phyloP scores from a whole-genome alignment of 345 rosid species.

The Moricandia arvensis region DNA sequence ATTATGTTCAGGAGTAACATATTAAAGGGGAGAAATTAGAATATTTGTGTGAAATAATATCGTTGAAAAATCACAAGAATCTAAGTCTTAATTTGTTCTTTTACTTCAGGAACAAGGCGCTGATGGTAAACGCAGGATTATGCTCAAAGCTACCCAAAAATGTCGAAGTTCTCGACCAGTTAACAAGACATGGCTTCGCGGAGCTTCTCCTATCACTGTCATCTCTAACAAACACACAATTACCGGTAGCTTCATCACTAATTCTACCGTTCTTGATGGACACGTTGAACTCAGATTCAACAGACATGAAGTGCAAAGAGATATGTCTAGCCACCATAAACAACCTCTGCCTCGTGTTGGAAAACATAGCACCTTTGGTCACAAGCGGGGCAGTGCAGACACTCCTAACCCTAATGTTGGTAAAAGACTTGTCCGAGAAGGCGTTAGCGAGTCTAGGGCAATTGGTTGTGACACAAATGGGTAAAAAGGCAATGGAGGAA shows the following conservation, averaged over 20 bases:
- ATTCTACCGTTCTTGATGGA: constrained; percentile 54
- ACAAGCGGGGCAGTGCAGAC: constrained; percentile 51
- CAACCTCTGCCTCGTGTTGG: constrained; percentile 61
- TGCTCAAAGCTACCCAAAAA: constrained; percentile 62
- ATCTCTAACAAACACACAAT: constrained; percentile 48
- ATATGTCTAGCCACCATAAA: constrained; percentile 54
- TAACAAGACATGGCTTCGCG: constrained; percentile 52
- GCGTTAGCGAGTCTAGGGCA: constrained; percentile 73
- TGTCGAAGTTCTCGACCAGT: constrained; percentile 45
- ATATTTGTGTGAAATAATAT: background rate
- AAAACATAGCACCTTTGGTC: constrained; percentile 59
- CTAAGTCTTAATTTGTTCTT: constrained; percentile 4
- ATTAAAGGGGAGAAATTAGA: background rate
- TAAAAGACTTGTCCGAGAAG: constrained; percentile 58
- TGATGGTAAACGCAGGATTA: constrained; percentile 79
- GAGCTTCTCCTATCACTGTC: constrained; percentile 66
- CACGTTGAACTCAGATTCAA: constrained; percentile 46
- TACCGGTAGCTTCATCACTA: constrained; percentile 47
- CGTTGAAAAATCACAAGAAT: background rate
- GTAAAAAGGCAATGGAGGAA: constrained; percentile 71
- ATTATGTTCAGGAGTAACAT: background rate
- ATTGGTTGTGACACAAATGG: constrained; percentile 72
- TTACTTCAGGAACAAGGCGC: constrained; percentile 72
- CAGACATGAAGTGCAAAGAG: constrained; percentile 52
- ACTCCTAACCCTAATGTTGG: constrained; percentile 48